Evolutionary conservation across 768 basidiomycete genomes (phyloP), one percentile per base, ranked within the genome.

Genomic region (Strobilomyces dryophilus): DNA sequence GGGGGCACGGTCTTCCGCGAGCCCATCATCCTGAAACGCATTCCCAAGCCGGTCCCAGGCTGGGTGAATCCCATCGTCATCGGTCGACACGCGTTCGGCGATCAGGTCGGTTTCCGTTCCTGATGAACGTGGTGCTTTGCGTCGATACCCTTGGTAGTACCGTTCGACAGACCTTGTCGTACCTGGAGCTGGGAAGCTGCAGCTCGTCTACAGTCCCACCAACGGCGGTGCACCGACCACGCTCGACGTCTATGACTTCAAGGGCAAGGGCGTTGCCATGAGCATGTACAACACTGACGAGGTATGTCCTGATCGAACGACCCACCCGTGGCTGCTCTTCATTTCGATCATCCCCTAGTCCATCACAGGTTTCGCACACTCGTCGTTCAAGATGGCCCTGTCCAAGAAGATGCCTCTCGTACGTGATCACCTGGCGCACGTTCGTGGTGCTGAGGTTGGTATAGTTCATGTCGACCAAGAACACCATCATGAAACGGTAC

Each of bases 231-330:
- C 79, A 27, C 76, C 75, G 37, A 87, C 82, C 10, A 74, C 75
- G 14, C 72, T 98, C 66, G 76, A 95, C 57, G 93, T 99, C 37
- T 98, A 91, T 63, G 87, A 98, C 73, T 99, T 98, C 78, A 85
- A 90, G 70, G 92, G 87, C 26, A 80, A 79, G 52, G 97, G 97
- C 60, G 91, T 98, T 31, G 95, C 94, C 5, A 83, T 99, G 81
- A 81, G 85, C 66, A 98, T 98, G 97, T 98, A 98, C 76, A 98
- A 98, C 74, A 98, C 94, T 7, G 93, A 98, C 59, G 93, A 95
- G 63, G 90, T 89, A 58, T 24, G 72, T 58, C 18, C 58, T 8
- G 18, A 29, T 45, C 24, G 18, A 26, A 20, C 9, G 8, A 39
- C 37, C 27, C 27, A 14, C 6, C 5, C 6, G 24, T 24, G 24